A percentile compares a stretch with the other conserved stretches of the same genome.
Evolutionary conservation across 305 asterid species (phyloP).

Genomic region (Fraxinus xanthoxyloides): DNA sequence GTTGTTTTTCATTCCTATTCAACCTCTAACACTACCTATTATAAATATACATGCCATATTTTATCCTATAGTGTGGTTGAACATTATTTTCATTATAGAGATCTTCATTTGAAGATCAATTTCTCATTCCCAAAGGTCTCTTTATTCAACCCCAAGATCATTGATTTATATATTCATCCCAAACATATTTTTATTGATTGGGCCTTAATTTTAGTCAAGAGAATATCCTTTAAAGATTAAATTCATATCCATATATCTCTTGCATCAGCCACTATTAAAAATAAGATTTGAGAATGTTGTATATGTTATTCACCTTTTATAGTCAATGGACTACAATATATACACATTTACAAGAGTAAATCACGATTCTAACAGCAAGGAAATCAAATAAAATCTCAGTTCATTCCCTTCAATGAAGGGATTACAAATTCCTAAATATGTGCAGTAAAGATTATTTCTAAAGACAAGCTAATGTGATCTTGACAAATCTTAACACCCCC

Average conservation of each 20-base stretch:
- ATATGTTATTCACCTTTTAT: not conserved
- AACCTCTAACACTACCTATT: not conserved
- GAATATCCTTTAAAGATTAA: not conserved
- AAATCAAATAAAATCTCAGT: no score
- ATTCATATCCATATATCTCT: not conserved
- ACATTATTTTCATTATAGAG: not conserved
- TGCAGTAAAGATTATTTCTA: not conserved
- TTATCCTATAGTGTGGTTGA: not conserved
- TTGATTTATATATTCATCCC: not conserved
- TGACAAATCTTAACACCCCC: not conserved
- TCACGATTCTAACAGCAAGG: not conserved
- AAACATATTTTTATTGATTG: no score
- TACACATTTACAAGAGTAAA: not conserved
- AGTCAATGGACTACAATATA: not conserved
- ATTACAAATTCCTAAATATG: not conserved
- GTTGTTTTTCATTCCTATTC: not conserved
- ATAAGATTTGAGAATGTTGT: not conserved
- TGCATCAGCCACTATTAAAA: not conserved
- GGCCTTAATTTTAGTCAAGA: not conserved
- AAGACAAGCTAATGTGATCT: not conserved
- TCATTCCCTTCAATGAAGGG: not conserved
- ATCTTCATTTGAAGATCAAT: not conserved
- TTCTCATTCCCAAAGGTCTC: not conserved
- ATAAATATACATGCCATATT: not conserved
- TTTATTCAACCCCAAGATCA: not conserved